Conservation (phyloP, 345 rosid genomes). For the Psidium guajava region DNA sequence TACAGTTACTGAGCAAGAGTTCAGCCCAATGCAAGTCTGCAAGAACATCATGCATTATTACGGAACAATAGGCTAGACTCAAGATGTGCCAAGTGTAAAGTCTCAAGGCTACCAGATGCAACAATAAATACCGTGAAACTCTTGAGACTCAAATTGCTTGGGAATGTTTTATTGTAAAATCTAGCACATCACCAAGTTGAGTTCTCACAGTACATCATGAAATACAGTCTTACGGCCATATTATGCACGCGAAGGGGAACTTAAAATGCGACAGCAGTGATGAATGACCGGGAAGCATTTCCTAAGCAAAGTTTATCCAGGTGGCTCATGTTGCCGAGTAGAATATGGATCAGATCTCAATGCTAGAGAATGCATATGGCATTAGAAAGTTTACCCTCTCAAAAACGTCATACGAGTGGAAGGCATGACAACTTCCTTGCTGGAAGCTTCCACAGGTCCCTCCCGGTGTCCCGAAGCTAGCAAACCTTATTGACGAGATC, state of each 20-base stretch:
- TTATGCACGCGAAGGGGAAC: background rate
- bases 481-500: conserved; percentile 77
- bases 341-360: background rate
- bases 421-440: conserved; percentile 83
- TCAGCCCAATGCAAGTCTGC: conserved; percentile 93
- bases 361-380: background rate
- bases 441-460: conserved; percentile 88
- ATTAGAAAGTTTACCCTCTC: conserved; percentile 46
- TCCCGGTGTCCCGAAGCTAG: conserved; percentile 91
- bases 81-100: background rate
- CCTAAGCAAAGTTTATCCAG: background rate
- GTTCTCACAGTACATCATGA: background rate
- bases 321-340: background rate
- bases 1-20: conserved; percentile 77
- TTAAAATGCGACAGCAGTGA: background rate
- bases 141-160: background rate
- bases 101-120: background rate
- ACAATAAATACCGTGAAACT: background rate
- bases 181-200: background rate
- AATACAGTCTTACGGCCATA: background rate
- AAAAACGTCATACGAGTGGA: conserved; percentile 89
- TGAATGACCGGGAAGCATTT: background rate
- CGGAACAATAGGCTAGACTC: background rate
- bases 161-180: background rate
- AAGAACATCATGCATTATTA: background rate